Percentiles rank a stretch among this genome's conserved stretches.
Evolutionary conservation across 306 rosid species (phyloP).

Genomic region (Spatholobus suberectus): DNA sequence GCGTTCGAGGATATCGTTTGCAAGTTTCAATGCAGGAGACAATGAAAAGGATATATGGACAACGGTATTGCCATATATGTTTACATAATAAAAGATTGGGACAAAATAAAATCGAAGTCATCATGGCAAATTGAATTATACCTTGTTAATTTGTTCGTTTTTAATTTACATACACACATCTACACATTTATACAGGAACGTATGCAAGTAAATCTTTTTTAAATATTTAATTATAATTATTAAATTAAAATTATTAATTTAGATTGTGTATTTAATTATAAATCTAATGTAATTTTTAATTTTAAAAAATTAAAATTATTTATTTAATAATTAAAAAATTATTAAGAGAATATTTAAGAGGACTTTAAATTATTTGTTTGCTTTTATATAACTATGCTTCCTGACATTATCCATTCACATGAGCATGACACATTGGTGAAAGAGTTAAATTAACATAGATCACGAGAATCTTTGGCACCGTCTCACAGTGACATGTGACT

Average conservation of each 20-base stretch:
- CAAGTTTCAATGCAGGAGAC: neutral
- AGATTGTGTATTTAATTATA: neutral
- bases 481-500: conserved; percentile 20
- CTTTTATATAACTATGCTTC: neutral
- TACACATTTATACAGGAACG: too few species aligned
- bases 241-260: neutral
- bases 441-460: conserved; percentile 3
- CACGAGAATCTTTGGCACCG: conserved; percentile 19
- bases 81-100: too few species aligned
- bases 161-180: too few species aligned
- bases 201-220: too few species aligned
- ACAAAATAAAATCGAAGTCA: too few species aligned
- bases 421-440: neutral
- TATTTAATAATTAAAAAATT: neutral
- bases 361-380: neutral
- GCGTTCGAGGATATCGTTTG: neutral
- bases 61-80: conserved; percentile 10
- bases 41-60: conserved; percentile 3
- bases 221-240: neutral
- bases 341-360: neutral
- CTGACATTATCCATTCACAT: neutral
- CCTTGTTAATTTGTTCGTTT: neutral
- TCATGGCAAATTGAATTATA: neutral
- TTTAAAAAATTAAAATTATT: too few species aligned
- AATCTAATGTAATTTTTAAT: too few species aligned